Conservation (phyloP, 805 yeast species). For the Saturnispora sanitii region DNA sequence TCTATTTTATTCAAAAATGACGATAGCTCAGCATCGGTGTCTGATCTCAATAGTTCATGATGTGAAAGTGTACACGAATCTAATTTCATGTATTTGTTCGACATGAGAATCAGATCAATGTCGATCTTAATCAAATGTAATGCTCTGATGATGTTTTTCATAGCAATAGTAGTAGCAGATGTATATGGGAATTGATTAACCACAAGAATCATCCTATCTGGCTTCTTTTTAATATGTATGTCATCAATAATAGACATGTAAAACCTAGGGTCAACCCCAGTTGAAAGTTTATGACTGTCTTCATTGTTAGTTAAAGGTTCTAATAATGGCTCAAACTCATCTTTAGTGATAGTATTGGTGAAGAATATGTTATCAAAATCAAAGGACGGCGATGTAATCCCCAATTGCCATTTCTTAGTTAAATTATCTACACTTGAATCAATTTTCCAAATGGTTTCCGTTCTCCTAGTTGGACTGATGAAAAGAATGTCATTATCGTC, state of each 20-base stretch:
- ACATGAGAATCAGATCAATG: constrained; percentile 18
- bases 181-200: constrained; percentile 21
- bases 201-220: constrained; percentile 21
- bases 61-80: constrained; percentile 13
- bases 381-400: constrained; percentile 17
- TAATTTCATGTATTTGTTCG: constrained; percentile 12
- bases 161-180: constrained; percentile 15
- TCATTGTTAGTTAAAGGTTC: not conserved
- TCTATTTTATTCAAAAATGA: constrained; percentile 12
- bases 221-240: constrained; percentile 19
- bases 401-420: constrained; percentile 25
- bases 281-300: constrained; percentile 12
- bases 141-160: constrained; percentile 24
- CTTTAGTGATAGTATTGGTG: constrained; percentile 20
- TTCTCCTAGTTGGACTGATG: constrained; percentile 8
- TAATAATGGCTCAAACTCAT: constrained; percentile 17
- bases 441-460: constrained; percentile 1
- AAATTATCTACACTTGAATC: not conserved
- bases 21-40: constrained; percentile 9
- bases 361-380: constrained; percentile 19
- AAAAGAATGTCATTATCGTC: constrained; percentile 3
- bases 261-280: constrained; percentile 24
- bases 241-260: constrained; percentile 23
- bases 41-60: constrained; percentile 10
- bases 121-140: constrained; percentile 24